phyloP scores from a whole-genome alignment of 768 basidiomycete genomes.

The Rhodosporidiobolus sp. region DNA sequence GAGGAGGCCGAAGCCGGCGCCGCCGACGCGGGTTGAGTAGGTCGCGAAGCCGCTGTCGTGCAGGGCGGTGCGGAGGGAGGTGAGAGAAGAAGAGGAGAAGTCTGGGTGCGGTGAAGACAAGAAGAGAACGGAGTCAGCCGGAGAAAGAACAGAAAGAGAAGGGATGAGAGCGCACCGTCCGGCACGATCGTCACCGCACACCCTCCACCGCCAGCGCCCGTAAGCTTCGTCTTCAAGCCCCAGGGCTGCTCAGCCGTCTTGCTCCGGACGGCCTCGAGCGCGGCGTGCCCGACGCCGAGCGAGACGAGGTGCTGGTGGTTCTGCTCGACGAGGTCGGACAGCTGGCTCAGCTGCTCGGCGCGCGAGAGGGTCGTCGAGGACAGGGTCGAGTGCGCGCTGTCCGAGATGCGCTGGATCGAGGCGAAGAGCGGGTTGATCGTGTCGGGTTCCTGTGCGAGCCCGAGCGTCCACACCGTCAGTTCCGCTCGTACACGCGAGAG shows the following conservation, averaged over 20 bases:
- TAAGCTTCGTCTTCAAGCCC: slow-evolving; percentile 82
- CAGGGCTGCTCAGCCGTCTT: slow-evolving; percentile 65
- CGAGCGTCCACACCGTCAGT: background rate
- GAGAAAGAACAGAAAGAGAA: background rate
- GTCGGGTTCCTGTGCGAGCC: slow-evolving; percentile 69
- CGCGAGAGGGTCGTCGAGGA: slow-evolving; percentile 71
- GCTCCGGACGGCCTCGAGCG: slow-evolving; percentile 74
- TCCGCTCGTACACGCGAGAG: no score
- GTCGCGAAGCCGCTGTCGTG: slow-evolving; percentile 66
- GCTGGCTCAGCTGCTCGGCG: slow-evolving; percentile 59
- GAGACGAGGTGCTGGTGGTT: slow-evolving; percentile 81
- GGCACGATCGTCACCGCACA: slow-evolving; percentile 93
- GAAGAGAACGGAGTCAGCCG: background rate
- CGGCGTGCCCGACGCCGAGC: slow-evolving; percentile 86
- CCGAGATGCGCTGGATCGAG: slow-evolving; percentile 77
- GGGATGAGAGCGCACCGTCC: slow-evolving; percentile 63
- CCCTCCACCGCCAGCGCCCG: slow-evolving; percentile 97
- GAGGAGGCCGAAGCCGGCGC: slow-evolving; percentile 77
- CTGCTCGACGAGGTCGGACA: slow-evolving; percentile 80
- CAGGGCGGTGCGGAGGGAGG: slow-evolving; percentile 62
- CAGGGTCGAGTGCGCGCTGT: slow-evolving; percentile 72
- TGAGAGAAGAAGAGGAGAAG: slow-evolving; percentile 62
- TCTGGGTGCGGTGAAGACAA: slow-evolving; percentile 54
- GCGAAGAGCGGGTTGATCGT: slow-evolving; percentile 71
- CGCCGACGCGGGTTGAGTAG: slow-evolving; percentile 89